Evolutionary conservation across 176 grass and related monocot genomes (phyloP).

Genomic region (Echinochloa phyllopogon): DNA sequence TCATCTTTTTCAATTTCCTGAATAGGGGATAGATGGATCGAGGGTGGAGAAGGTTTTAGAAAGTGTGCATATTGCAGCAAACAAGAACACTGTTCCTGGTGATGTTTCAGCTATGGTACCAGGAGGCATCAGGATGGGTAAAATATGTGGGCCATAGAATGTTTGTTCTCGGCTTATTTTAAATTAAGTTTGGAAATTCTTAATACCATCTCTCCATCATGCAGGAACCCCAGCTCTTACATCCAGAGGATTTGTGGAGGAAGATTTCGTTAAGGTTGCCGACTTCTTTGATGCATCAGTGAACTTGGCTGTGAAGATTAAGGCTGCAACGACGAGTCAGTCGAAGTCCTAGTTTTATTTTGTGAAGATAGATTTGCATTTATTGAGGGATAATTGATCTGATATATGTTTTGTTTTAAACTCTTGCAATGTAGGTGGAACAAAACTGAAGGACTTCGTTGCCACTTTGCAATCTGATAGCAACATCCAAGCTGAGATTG

Average conservation of each 20-base stretch:
- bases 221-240: constrained; percentile 97
- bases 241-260: constrained; percentile 97
- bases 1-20: constrained; percentile 23
- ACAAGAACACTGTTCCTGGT: constrained; percentile 99
- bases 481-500: constrained; percentile 80
- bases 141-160: constrained; percentile 9
- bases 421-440: constrained; percentile 60
- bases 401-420: constrained; percentile 25
- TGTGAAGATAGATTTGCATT: constrained; percentile 15
- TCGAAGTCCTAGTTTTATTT: constrained; percentile 18
- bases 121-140: constrained; percentile 99
- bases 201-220: constrained; percentile 20
- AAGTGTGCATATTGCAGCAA: constrained; percentile 96
- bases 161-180: neutral
- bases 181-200: constrained; percentile 29
- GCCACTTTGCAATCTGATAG: constrained; percentile 79
- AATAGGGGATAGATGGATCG: constrained; percentile 94
- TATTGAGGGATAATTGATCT: constrained; percentile 29
- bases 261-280: constrained; percentile 96
- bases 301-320: constrained; percentile 78
- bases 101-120: constrained; percentile 99
- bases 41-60: constrained; percentile 97
- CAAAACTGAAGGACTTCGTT: constrained; percentile 96
- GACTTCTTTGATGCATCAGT: constrained; percentile 89
- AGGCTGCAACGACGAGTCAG: constrained; percentile 77